Evolutionary conservation across 2,329 filamentous ascomycete species (phyloP), one percentile per base, ranked within the genome.

Genomic region (Tolypocladium endophyticum): DNA sequence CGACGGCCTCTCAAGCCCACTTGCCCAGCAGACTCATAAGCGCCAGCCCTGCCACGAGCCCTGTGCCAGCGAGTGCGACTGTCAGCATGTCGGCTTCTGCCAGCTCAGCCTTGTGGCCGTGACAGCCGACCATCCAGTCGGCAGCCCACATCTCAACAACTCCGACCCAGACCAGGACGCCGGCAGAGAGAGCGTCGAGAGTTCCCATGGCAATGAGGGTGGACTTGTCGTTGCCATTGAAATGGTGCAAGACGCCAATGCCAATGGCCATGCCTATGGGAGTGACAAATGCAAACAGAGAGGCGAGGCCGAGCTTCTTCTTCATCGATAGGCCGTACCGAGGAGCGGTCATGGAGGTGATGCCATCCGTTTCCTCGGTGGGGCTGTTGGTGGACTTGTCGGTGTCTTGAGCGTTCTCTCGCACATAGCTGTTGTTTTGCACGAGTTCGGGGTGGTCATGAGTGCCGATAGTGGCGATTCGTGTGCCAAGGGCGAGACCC

Each of bases 231-330:
- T 89, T 90, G 4, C 87, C 88, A 66, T 92, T 92, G 74, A 91
- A 92, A 11, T 77, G 70, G 43, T 86, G 74, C 35, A 92, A 73
- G 4, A 89, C 87, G 3, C 87, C 87, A 39, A 91, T 85, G 0
- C 89, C 89, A 61, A 93, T 91, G 0, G 85, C 87, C 88, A 92
- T 92, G 14, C 89, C 89, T 36, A 90, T 75, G 0, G 89, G 89
- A 0, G 89, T 92, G 59, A 90, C 84, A 33, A 91, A 74, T 0
- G 87, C 82, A 66, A 91, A 92, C 0, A 80, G 77, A 1, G 72
- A 64, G 0, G 81, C 87, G 74, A 92, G 84, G 16, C 83, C 62
- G 3, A 85, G 72, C 68, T 90, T 88, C 62, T 77, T 77, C 61
- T 65, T 64, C 67, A 78, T 70, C 11, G 74, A 69, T 36, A 80